These are phyloP conservation scores for Sabuloglossum arenarium DNA, from an alignment of 495 filamentous ascomycete species.

Conservation along the genomic window DNA sequence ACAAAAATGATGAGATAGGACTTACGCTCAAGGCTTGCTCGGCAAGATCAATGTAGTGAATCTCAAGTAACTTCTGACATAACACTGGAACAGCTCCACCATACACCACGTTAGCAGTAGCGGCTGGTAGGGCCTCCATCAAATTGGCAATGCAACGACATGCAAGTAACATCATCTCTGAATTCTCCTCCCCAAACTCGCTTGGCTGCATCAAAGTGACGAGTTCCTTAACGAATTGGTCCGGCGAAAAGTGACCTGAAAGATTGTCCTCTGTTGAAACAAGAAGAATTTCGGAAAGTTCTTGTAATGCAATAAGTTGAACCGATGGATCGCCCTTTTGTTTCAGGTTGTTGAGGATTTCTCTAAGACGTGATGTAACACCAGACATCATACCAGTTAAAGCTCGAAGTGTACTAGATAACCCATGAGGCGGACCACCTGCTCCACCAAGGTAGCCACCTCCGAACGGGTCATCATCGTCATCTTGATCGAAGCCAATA, in stretches of 20 bases:
- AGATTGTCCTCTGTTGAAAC: conserved; percentile 94
- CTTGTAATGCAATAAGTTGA: conserved; percentile 81
- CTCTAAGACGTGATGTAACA: conserved; percentile 55
- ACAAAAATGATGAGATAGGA: conserved; percentile 4
- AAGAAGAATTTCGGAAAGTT: conserved; percentile 80
- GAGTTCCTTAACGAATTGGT: conserved; percentile 88
- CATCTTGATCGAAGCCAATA: conserved; percentile 34
- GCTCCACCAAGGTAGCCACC: conserved; percentile 46
- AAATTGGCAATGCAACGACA: conserved; percentile 92
- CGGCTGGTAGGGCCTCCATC: conserved; percentile 89
- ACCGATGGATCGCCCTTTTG: conserved; percentile 75
- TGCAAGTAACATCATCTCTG: conserved; percentile 93
- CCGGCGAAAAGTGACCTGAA: conserved; percentile 84
- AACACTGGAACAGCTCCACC: conserved; percentile 86
- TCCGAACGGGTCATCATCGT: conserved; percentile 62
- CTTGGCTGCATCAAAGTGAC: conserved; percentile 81
- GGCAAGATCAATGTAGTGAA: conserved; percentile 88
- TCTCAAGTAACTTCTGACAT: conserved; percentile 84
- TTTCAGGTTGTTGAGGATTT: conserved; percentile 64
- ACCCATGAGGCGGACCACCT: conserved; percentile 35
- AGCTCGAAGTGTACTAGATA: conserved; percentile 70
- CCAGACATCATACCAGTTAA: conserved; percentile 82
- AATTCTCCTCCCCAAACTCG: conserved; percentile 72
- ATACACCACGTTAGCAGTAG: conserved; percentile 89
- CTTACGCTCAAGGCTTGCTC: conserved; percentile 84